Conservation (phyloP, 768 basidiomycete genomes). For the Hirschioporus abietinus region DNA sequence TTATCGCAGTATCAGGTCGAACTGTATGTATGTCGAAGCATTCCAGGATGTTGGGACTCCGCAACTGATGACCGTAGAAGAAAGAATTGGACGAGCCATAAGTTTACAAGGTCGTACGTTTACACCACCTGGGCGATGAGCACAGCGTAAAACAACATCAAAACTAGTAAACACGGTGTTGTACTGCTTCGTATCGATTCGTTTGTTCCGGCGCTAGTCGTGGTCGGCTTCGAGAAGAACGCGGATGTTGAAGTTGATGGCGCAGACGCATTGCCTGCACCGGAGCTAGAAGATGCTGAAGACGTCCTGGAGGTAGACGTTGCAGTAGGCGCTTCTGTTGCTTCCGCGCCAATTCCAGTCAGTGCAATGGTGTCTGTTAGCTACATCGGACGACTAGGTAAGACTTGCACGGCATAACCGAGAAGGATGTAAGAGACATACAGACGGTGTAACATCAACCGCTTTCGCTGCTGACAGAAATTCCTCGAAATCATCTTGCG, state of each 20-base stretch:
- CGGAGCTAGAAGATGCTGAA: neutral
- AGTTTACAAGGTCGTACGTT: too few relatives aligned
- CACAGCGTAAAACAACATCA: too few relatives aligned
- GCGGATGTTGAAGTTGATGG: neutral
- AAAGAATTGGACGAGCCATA: too few relatives aligned
- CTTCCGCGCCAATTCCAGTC: neutral
- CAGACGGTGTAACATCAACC: neutral
- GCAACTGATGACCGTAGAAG: too few relatives aligned
- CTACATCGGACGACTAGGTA: neutral
- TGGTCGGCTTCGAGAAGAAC: neutral
- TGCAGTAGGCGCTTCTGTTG: neutral
- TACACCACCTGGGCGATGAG: too few relatives aligned
- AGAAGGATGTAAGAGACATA: neutral
- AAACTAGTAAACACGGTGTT: too few relatives aligned
- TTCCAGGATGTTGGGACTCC: too few relatives aligned
- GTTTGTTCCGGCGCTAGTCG: neutral
- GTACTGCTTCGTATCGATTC: neutral
- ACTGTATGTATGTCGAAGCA: too few relatives aligned
- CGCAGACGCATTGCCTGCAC: neutral
- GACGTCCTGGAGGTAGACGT: neutral
- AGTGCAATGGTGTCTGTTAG: neutral
- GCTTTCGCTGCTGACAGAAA: constrained; percentile 1
- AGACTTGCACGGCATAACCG: neutral
- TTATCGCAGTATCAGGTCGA: too few relatives aligned
- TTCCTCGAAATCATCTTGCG: neutral